Percentiles rank a stretch among this genome's conserved stretches.
Evolutionary conservation across 1,284 basidiomycete genomes (phyloP).

Genomic region (Puccinia triticina): DNA sequence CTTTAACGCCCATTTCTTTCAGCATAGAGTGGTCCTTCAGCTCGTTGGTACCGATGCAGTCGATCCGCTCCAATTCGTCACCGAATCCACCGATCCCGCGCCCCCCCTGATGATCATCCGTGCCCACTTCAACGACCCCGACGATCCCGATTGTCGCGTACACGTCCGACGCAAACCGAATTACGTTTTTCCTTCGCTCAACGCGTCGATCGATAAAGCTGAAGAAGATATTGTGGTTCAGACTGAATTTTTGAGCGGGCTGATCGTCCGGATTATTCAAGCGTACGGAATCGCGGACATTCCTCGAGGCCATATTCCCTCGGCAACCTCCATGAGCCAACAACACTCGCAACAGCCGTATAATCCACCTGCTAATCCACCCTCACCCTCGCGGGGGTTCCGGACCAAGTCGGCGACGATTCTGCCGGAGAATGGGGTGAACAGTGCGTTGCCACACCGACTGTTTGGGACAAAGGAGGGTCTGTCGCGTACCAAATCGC

Average conservation of each 20-base stretch:
- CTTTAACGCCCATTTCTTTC: neutral
- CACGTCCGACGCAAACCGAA: constrained; percentile 12
- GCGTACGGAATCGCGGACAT: constrained; percentile 41
- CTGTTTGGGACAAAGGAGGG: constrained; percentile 34
- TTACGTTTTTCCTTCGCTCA: constrained; percentile 9
- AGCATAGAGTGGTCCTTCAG: constrained; percentile 52
- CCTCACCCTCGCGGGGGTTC: constrained; percentile 39
- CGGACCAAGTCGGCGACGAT: constrained; percentile 26
- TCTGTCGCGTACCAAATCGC: constrained; percentile 18
- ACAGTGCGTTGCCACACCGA: constrained; percentile 28
- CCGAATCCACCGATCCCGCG: constrained; percentile 5
- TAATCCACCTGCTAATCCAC: neutral
- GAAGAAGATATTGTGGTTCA: constrained; percentile 45
- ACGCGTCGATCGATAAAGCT: constrained; percentile 24
- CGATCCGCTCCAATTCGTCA: constrained; percentile 30
- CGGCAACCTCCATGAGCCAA: neutral
- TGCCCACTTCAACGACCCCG: constrained; percentile 48
- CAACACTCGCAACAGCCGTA: constrained; percentile 14
- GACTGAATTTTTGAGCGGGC: constrained; percentile 33
- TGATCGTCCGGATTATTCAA: constrained; percentile 48
- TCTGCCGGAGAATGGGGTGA: neutral
- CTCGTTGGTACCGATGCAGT: constrained; percentile 47
- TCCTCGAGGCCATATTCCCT: neutral
- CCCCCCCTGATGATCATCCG: constrained; percentile 49
- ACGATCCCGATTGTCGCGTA: constrained; percentile 47